Conservation (phyloP, 2,329 filamentous ascomycete genomes). For the Diaporthe vexans region DNA sequence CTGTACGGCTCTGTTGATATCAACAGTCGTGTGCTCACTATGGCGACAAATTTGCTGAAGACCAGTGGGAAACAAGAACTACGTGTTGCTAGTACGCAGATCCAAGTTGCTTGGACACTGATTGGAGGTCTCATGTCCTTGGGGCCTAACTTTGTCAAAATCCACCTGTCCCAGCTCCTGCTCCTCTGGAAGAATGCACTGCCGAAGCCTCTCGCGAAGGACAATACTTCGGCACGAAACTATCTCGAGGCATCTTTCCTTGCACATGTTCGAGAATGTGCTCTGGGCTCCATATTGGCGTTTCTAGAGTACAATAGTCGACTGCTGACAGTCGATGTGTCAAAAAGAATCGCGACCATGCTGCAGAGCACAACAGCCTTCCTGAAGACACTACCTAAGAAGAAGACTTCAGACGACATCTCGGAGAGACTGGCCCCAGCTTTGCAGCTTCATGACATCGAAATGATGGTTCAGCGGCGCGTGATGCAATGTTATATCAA, state of each 20-base stretch:
- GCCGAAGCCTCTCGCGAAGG: constrained; percentile 92
- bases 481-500: constrained; percentile 96
- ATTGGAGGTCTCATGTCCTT: constrained; percentile 97
- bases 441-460: constrained; percentile 89
- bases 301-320: constrained; percentile 96
- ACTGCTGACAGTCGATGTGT: constrained; percentile 92
- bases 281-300: constrained; percentile 88
- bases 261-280: constrained; percentile 94
- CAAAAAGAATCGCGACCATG: constrained; percentile 93
- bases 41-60: constrained; percentile 93
- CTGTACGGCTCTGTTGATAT: constrained; percentile 96
- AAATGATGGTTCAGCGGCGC: constrained; percentile 91
- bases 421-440: constrained; percentile 86
- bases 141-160: constrained; percentile 98
- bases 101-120: constrained; percentile 97
- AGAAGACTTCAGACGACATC: constrained; percentile 89
- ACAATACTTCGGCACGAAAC: constrained; percentile 87
- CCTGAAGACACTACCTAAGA: constrained; percentile 84
- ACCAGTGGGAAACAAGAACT: constrained; percentile 92
- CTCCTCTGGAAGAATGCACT: constrained; percentile 97
- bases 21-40: constrained; percentile 89
- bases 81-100: constrained; percentile 91
- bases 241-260: constrained; percentile 92
- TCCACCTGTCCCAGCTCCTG: constrained; percentile 93
- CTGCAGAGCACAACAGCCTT: constrained; percentile 94